Base-by-base conservation (phyloP, 2,329 filamentous ascomycete species). In the Penicillium freii region DNA sequence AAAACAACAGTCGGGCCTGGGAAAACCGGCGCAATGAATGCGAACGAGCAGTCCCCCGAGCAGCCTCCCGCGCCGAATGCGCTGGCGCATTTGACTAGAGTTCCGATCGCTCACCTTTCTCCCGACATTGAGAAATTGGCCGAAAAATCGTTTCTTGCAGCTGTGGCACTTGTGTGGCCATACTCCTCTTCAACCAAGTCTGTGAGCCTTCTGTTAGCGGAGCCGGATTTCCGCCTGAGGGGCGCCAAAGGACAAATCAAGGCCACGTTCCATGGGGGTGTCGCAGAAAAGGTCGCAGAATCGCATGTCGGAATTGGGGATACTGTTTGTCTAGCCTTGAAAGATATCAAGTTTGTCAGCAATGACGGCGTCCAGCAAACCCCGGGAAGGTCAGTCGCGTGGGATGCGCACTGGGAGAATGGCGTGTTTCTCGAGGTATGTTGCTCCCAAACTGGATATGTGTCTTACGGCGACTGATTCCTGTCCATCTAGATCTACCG, bases 161-260 rank as follows among this genome's bases (percentile, higher is more conserved):
- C 89, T 17, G 85, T 97, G 23, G 93, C 91, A 9, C 85, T 97
- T 36, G 87, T 91, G 57, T 97, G 93, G 92, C 93, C 93, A 0
- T 97, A 91, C 74, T 96, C 90, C 62, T 89, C 88, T 23, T 85
- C 91, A 27, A 88, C 84, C 31, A 84, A 83, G 52, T 86, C 86
- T 39, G 83, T 92, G 64, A 88, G 91, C 27, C 87, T 97, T 50
- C 83, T 95, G 21, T 83, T 97, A 34, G 90, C 90, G 45, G 92
- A 97, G 67, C 86, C 87, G 45, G 91, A 97, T 72, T 89, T 92
- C 68, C 88, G 90, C 47, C 81, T 93, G 50, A 89, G 93, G 55
- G 85, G 86, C 61, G 81, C 82, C 40, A 88, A 84, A 63, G 93
- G 93, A 13, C 91, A 96, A 74, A 85, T 96, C 23, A 87, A 92